A percentile compares a stretch with the other conserved stretches of the same genome.
Evolutionary conservation across 2,329 filamentous ascomycete genomes (phyloP).

Genomic region (Fusarium oxysporum): DNA sequence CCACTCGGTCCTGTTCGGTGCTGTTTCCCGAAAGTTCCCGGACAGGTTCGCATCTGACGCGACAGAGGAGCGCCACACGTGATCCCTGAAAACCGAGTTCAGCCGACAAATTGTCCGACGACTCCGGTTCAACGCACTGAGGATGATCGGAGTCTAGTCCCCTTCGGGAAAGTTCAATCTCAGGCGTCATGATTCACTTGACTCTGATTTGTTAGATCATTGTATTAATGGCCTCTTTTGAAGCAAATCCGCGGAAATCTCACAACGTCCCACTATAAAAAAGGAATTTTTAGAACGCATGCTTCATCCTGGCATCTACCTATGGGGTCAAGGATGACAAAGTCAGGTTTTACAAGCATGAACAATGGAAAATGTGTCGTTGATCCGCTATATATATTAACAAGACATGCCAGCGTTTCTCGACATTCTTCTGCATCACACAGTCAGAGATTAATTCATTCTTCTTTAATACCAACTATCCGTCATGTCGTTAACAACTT

Average conservation of each 20-base stretch:
- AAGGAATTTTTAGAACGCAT: neutral
- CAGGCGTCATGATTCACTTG: neutral
- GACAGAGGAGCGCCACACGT: neutral
- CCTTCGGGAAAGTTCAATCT: neutral
- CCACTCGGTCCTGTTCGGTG: neutral
- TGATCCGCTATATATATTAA: neutral
- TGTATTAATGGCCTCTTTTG: neutral
- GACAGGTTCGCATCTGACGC: neutral
- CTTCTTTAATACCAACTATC: neutral
- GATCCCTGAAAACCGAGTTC: neutral
- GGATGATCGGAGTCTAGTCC: neutral
- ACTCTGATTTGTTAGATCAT: neutral
- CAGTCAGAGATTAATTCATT: too few species aligned
- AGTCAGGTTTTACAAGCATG: neutral
- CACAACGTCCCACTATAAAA: neutral
- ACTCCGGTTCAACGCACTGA: neutral
- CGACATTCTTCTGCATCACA: too few species aligned
- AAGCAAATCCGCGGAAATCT: constrained; percentile 8
- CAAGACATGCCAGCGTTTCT: neutral
- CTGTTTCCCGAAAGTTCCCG: neutral
- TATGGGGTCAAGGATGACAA: neutral
- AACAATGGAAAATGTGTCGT: neutral
- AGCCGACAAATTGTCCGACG: neutral
- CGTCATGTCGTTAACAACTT: neutral
- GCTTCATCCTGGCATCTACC: neutral